These are phyloP conservation scores for Lignosus rhinocerotis DNA, from an alignment of 1,284 basidiomycete genomes.

Conservation along the genomic window DNA sequence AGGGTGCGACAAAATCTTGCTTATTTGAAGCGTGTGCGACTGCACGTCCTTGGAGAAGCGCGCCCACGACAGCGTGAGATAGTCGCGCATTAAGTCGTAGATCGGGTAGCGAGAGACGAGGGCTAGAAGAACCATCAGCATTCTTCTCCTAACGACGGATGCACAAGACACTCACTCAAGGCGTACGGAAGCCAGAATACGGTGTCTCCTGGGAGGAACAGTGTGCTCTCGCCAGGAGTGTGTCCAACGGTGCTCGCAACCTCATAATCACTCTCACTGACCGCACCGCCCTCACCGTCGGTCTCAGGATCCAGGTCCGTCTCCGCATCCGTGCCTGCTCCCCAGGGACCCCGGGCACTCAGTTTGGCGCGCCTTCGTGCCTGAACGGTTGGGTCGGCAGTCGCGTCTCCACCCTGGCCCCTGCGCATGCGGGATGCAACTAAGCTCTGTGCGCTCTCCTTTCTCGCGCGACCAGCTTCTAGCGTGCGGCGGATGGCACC, in stretches of 20 bases:
- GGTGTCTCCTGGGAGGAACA: constrained; percentile 84
- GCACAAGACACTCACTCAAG: constrained; percentile 61
- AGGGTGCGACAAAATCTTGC: constrained; percentile 80
- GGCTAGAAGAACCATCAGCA: constrained; percentile 43
- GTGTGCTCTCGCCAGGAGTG: constrained; percentile 80
- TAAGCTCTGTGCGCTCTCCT: constrained; percentile 74
- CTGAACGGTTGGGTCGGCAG: constrained; percentile 53
- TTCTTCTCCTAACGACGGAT: background rate
- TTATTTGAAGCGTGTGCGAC: constrained; percentile 83
- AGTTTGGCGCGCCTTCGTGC: constrained; percentile 57
- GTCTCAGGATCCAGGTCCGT: constrained; percentile 75
- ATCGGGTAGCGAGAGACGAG: constrained; percentile 89
- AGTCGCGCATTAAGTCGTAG: constrained; percentile 92
- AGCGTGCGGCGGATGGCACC: constrained; percentile 79
- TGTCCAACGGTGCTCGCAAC: constrained; percentile 74
- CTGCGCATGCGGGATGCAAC: constrained; percentile 64
- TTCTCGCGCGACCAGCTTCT: constrained; percentile 72
- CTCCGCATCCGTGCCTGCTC: constrained; percentile 48
- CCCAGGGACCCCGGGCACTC: constrained; percentile 69
- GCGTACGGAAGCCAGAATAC: constrained; percentile 94
- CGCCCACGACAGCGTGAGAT: constrained; percentile 89
- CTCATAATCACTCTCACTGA: constrained; percentile 84
- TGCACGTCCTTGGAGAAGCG: constrained; percentile 91
- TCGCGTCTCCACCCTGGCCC: constrained; percentile 49
- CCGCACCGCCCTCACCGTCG: constrained; percentile 52